Conservation (phyloP, 2,329 filamentous ascomycete genomes). For the Teratosphaeria gauchensis region DNA sequence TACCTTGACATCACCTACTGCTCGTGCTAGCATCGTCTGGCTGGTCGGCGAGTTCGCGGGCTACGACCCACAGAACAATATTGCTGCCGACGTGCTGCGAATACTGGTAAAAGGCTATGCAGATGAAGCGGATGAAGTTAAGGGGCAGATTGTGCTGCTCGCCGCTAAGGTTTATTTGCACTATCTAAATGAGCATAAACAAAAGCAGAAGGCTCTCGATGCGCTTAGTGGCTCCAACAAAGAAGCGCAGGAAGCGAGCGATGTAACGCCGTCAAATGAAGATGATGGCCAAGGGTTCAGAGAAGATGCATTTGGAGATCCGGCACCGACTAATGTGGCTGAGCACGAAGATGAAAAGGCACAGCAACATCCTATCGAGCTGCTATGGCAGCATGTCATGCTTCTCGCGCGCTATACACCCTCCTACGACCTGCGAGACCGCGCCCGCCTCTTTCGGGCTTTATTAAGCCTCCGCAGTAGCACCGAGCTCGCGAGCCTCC, state of each 20-base stretch:
- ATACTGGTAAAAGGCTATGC: conserved; percentile 79
- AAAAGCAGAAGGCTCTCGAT: conserved; percentile 24
- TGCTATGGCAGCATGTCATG: conserved; percentile 76
- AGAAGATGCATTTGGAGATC: conserved; percentile 8
- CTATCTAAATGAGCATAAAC: conserved; percentile 57
- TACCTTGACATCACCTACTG: conserved; percentile 74
- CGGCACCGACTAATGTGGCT: conserved; percentile 9
- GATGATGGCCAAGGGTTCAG: conserved; percentile 17
- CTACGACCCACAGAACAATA: conserved; percentile 65
- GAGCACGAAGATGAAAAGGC: conserved; percentile 5
- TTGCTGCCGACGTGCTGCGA: conserved; percentile 83
- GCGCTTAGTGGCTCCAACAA: conserved; percentile 11
- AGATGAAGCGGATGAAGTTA: conserved; percentile 74
- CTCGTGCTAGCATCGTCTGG: conserved; percentile 93
- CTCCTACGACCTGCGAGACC: conserved; percentile 89
- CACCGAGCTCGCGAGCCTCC: conserved; percentile 76
- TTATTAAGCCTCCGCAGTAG: conserved; percentile 65
- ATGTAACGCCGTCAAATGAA: conserved; percentile 2
- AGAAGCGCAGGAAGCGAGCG: conserved; percentile 7
- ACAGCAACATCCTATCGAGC: conserved; percentile 55
- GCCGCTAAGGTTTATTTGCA: conserved; percentile 96
- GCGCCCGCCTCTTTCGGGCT: conserved; percentile 77
- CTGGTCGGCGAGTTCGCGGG: conserved; percentile 90
- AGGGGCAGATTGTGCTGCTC: conserved; percentile 82
- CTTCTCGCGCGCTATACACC: conserved; percentile 84